Evolutionary conservation across 768 basidiomycete species (phyloP).

Genomic region (Piloderma croceum): DNA sequence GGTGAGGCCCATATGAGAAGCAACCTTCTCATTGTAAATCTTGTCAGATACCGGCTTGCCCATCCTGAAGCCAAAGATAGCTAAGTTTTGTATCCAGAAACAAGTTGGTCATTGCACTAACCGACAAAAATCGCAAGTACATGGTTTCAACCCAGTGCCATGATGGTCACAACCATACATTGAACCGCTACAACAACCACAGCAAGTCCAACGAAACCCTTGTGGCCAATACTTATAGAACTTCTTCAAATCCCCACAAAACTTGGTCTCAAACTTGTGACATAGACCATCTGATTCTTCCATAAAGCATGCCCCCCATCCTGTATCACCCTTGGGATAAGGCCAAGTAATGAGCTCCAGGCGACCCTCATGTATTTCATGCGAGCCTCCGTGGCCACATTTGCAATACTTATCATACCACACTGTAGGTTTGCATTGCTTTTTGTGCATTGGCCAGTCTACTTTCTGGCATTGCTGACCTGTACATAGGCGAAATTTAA

Average conservation of each 20-base stretch:
- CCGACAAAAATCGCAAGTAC: slow-evolving; percentile 37
- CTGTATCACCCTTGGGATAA: slow-evolving; percentile 20
- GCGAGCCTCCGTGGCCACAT: slow-evolving; percentile 26
- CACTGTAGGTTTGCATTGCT: slow-evolving; percentile 15
- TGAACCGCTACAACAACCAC: slow-evolving; percentile 31
- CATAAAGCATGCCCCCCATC: slow-evolving; percentile 24
- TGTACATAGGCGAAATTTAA: no score
- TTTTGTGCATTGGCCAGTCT: slow-evolving; percentile 31
- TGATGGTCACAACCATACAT: slow-evolving; percentile 35
- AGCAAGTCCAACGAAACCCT: slow-evolving; percentile 36
- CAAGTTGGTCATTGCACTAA: slow-evolving; percentile 14
- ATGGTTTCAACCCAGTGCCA: slow-evolving; percentile 30
- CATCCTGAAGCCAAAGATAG: slow-evolving; percentile 20
- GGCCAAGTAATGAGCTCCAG: slow-evolving; percentile 35
- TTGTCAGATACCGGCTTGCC: slow-evolving; percentile 27
- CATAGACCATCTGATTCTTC: slow-evolving; percentile 27
- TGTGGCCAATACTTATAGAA: slow-evolving; percentile 27
- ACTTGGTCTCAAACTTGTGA: slow-evolving; percentile 23
- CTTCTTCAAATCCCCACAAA: slow-evolving; percentile 22
- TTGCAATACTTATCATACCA: slow-evolving; percentile 32
- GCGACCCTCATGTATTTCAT: slow-evolving; percentile 28
- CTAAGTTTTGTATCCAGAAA: background rate
- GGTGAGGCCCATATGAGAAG: slow-evolving; percentile 26
- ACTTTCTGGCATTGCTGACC: slow-evolving; percentile 21
- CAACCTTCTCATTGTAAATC: slow-evolving; percentile 24